These are phyloP conservation scores for Pelargonium citronellum DNA, from an alignment of 441 rosid genomes.

Conservation along the genomic window DNA sequence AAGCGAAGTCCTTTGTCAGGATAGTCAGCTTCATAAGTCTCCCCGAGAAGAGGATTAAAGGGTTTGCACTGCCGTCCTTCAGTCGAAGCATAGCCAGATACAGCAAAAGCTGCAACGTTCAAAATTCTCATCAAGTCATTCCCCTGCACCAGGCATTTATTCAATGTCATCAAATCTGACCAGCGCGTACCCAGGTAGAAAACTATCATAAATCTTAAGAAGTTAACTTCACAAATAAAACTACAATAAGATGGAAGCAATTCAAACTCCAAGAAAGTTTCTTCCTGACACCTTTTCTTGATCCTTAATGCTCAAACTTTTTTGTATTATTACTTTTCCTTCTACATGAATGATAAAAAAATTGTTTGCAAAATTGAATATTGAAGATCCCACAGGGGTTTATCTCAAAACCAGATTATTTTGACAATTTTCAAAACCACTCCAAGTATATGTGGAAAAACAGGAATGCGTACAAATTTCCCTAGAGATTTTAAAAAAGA, in stretches of 20 bases:
- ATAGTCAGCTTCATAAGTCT: slow-evolving; percentile 84
- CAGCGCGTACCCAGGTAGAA: too few relatives aligned
- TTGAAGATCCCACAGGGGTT: not conserved
- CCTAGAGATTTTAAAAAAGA: too few relatives aligned
- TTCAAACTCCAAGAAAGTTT: not conserved
- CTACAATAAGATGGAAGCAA: not conserved
- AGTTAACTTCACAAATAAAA: slow-evolving; percentile 8
- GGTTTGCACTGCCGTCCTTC: slow-evolving; percentile 88
- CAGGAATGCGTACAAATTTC: too few relatives aligned
- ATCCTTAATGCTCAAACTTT: not conserved
- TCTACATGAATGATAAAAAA: not conserved
- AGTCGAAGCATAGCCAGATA: slow-evolving; percentile 84
- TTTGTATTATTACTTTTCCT: not conserved
- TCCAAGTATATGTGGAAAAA: not conserved
- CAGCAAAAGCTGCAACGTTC: slow-evolving; percentile 89
- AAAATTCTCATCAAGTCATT: slow-evolving; percentile 71
- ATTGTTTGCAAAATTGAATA: too few relatives aligned
- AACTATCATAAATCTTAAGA: not conserved
- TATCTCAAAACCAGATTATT: not conserved
- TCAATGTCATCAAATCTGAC: too few relatives aligned
- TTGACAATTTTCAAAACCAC: not conserved
- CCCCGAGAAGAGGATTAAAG: slow-evolving; percentile 81
- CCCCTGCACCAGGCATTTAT: slow-evolving; percentile 40
- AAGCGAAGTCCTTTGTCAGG: slow-evolving; percentile 78
- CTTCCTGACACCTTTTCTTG: not conserved